These are phyloP conservation scores for Hirschfeldia incana DNA, from an alignment of 345 rosid genomes.

Conservation along the genomic window DNA sequence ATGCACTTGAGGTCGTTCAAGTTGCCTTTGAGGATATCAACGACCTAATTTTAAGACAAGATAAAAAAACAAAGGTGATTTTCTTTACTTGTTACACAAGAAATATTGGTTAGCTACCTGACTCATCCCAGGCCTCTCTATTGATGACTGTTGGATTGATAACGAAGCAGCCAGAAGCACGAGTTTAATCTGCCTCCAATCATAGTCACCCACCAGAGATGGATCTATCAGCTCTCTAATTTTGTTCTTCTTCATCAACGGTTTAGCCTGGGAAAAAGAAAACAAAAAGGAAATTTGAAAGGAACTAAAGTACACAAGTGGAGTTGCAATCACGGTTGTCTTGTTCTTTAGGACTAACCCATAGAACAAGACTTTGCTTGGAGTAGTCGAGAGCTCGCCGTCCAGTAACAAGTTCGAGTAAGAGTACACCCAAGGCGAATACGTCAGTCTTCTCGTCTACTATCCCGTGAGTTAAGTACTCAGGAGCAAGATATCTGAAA, in stretches of 20 bases:
- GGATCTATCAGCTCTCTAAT: slow-evolving; percentile 74
- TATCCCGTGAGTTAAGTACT: slow-evolving; percentile 89
- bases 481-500: slow-evolving; percentile 88
- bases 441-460: slow-evolving; percentile 95
- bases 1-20: slow-evolving; percentile 58
- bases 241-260: slow-evolving; percentile 68
- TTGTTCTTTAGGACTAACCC: slow-evolving; percentile 52
- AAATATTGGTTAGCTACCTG: slow-evolving; percentile 51
- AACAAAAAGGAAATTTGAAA: background rate
- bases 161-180: slow-evolving; percentile 75
- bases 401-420: slow-evolving; percentile 83
- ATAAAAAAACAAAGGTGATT: background rate
- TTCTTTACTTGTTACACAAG: slow-evolving; percentile 14
- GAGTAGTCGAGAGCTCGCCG: slow-evolving; percentile 88
- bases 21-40: slow-evolving; percentile 71
- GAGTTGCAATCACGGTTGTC: background rate
- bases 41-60: slow-evolving; percentile 49
- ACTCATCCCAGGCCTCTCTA: slow-evolving; percentile 74
- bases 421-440: slow-evolving; percentile 85
- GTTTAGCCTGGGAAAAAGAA: slow-evolving; percentile 58
- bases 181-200: slow-evolving; percentile 60
- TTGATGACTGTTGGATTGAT: slow-evolving; percentile 71
- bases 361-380: slow-evolving; percentile 80
- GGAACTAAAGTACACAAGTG: background rate
- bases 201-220: slow-evolving; percentile 51